Conservation (phyloP, 805 yeast genomes). For the Candida tammaniensis region DNA sequence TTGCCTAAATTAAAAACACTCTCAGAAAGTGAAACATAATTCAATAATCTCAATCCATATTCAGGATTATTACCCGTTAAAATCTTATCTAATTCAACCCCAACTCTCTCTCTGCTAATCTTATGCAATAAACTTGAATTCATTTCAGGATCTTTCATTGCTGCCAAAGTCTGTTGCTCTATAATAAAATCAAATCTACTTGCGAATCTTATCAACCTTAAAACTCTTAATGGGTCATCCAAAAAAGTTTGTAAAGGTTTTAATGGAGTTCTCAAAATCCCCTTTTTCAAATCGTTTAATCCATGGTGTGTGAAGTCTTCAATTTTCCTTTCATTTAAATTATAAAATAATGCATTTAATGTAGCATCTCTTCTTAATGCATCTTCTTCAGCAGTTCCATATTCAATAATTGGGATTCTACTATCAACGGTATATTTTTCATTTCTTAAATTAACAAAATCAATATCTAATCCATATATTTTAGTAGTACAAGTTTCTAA, state of each 20-base stretch:
- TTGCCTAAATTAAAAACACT: conserved; percentile 47
- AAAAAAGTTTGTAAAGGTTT: conserved; percentile 80
- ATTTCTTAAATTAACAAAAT: conserved; percentile 86
- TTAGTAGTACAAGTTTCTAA: conserved; percentile 94
- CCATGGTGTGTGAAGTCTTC: conserved; percentile 88
- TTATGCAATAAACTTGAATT: conserved; percentile 61
- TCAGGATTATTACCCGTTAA: conserved; percentile 61
- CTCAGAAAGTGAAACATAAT: conserved; percentile 51
- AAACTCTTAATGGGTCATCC: conserved; percentile 91
- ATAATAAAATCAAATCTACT: conserved; percentile 68
- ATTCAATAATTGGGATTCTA: conserved; percentile 77
- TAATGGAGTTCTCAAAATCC: conserved; percentile 83
- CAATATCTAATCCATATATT: conserved; percentile 79
- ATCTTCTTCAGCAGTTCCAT: conserved; percentile 91
- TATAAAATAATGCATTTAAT: conserved; percentile 86
- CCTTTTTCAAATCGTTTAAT: conserved; percentile 62
- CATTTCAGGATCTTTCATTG: conserved; percentile 64
- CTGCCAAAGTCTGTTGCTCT: conserved; percentile 53
- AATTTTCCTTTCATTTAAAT: conserved; percentile 60
- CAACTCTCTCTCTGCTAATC: conserved; percentile 87
- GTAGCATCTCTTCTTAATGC: conserved; percentile 95
- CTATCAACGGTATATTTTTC: conserved; percentile 83
- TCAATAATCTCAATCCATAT: conserved; percentile 60
- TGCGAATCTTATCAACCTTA: conserved; percentile 84
- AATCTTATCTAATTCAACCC: conserved; percentile 78